These are phyloP conservation scores for Ophiostoma tasmaniense DNA, from an alignment of 2,329 filamentous ascomycete genomes.

Conservation along the genomic window DNA sequence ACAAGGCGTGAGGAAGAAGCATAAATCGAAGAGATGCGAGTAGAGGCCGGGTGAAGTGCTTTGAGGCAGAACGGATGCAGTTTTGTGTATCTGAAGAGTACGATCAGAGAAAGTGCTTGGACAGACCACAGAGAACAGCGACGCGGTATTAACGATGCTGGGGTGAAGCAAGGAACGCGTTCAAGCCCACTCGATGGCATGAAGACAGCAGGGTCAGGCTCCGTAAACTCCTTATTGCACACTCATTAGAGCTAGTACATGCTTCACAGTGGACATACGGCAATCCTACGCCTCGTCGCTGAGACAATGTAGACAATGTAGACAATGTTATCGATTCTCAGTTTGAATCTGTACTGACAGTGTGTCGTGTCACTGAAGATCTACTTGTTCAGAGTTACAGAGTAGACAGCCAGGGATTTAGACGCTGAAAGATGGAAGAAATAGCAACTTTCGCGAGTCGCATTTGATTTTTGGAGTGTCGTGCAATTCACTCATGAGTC, in stretches of 20 bases:
- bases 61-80: background rate
- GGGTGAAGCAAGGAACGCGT: background rate
- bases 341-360: too few relatives aligned
- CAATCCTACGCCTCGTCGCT: background rate
- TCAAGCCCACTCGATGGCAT: background rate
- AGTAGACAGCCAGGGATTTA: background rate
- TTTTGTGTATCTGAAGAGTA: background rate
- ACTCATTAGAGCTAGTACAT: background rate
- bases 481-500: background rate
- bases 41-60: background rate
- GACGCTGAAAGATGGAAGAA: background rate
- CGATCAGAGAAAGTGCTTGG: background rate
- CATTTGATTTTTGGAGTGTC: background rate
- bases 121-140: background rate
- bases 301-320: background rate
- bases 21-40: background rate
- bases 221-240: background rate
- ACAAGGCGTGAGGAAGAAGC: constrained; percentile 3
- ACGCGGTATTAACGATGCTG: background rate
- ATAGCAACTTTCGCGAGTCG: background rate
- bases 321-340: background rate
- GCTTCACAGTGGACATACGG: background rate
- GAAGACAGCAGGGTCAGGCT: background rate
- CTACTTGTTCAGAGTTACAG: too few relatives aligned
- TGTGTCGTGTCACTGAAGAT: background rate